A percentile compares a stretch with the other conserved stretches of the same genome.
Evolutionary conservation across 305 asterid genomes (phyloP).

Genomic region (Fraxinus nigra): DNA sequence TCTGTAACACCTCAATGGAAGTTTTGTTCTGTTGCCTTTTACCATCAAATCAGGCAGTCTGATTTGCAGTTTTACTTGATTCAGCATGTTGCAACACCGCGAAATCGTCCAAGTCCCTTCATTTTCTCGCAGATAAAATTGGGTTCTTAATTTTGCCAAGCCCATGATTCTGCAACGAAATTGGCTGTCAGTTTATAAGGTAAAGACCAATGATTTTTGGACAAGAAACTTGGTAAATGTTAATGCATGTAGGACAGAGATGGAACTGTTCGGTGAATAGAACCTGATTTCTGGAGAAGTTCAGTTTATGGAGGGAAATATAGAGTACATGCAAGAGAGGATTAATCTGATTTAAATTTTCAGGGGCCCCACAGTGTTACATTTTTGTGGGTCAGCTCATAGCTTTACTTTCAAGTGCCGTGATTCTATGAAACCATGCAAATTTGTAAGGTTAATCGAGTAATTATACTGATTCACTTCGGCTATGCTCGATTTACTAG

Average conservation of each 20-base stretch:
- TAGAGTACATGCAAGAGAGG: not conserved
- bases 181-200: not conserved
- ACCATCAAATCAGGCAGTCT: constrained; percentile 2
- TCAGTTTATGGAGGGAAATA: not conserved
- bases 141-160: constrained; percentile 18
- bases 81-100: not conserved
- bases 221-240: not conserved
- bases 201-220: not conserved
- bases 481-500: not conserved
- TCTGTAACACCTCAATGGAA: not conserved
- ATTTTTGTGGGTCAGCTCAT: not conserved
- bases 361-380: not conserved
- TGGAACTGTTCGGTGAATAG: not conserved
- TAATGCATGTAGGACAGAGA: not conserved
- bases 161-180: not conserved
- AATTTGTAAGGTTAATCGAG: no score
- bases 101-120: not conserved
- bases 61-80: not conserved
- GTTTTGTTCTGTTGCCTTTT: not conserved
- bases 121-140: constrained; percentile 15
- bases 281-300: not conserved
- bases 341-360: not conserved
- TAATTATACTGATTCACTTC: no score
- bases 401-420: not conserved
- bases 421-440: not conserved